phyloP scores from a whole-genome alignment of 2,329 filamentous ascomycete species.

The Diaporthe citrichinensis region DNA sequence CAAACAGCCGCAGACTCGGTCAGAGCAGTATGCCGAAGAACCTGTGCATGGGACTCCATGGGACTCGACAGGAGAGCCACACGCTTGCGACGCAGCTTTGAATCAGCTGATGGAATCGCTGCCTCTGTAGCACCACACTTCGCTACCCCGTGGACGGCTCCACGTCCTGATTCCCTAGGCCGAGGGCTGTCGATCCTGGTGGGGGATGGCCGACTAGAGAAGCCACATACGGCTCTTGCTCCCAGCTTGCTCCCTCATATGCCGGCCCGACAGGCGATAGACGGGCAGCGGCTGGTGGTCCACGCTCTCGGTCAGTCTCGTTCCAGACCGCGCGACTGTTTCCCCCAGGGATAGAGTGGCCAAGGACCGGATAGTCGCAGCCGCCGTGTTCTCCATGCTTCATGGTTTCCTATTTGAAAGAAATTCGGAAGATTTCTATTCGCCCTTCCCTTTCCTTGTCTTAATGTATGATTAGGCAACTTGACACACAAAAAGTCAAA shows the following conservation, averaged over 20 bases:
- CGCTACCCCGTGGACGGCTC: neutral
- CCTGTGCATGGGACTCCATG: neutral
- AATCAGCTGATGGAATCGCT: slow-evolving; percentile 30
- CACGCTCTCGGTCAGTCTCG: slow-evolving; percentile 15
- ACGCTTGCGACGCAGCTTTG: slow-evolving; percentile 18
- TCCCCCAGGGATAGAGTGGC: neutral
- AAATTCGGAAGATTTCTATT: neutral
- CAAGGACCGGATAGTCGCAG: slow-evolving; percentile 7
- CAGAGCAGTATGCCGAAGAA: neutral
- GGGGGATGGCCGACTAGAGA: neutral
- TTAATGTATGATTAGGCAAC: neutral
- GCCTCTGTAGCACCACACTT: slow-evolving; percentile 30
- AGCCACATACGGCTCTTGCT: slow-evolving; percentile 16
- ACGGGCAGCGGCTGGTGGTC: slow-evolving; percentile 28
- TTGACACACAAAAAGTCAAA: slow-evolving; percentile 10
- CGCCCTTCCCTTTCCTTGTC: neutral
- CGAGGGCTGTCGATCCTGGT: slow-evolving; percentile 17
- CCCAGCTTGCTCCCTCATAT: slow-evolving; percentile 23
- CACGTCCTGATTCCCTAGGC: neutral
- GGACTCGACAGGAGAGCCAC: slow-evolving; percentile 10
- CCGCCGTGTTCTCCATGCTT: slow-evolving; percentile 11
- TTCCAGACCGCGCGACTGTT: slow-evolving; percentile 17
- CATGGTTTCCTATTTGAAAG: neutral
- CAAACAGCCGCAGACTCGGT: neutral
- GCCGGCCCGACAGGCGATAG: slow-evolving; percentile 16